phyloP scores from a whole-genome alignment of 176 grass and related monocot genomes.

The Oropetium thomaeum region DNA sequence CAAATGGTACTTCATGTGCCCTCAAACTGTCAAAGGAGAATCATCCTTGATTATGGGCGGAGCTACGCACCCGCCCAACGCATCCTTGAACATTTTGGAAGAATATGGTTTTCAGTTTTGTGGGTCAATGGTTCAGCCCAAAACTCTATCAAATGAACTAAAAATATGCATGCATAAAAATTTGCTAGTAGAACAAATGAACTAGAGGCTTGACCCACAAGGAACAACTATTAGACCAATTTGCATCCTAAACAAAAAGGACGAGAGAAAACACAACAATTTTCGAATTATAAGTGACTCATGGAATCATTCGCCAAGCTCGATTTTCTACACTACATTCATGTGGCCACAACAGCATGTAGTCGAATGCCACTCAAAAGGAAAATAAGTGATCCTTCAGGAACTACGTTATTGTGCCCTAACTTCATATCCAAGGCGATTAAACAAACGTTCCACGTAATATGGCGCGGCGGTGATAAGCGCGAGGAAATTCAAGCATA shows the following conservation, averaged over 20 bases:
- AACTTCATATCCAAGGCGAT: not conserved
- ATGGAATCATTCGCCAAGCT: not conserved
- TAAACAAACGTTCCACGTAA: not conserved
- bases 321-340: not conserved
- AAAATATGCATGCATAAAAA: no score
- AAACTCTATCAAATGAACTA: no score
- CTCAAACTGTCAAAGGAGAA: not conserved
- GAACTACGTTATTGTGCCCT: not conserved
- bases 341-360: not conserved
- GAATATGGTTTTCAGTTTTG: no score
- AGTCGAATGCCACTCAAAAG: no score
- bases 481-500: not conserved
- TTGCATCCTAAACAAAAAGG: no score
- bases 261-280: not conserved
- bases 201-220: no score
- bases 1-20: not conserved
- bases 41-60: no score
- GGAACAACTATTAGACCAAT: no score
- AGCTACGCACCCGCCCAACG: no score
- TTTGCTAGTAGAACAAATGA: no score
- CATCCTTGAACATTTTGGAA: no score
- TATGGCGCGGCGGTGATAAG: not conserved
- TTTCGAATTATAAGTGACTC: not conserved
- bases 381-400: not conserved
- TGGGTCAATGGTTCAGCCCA: no score